Evolutionary conservation across 345 rosid genomes (phyloP).

Genomic region (Angophora floribunda): DNA sequence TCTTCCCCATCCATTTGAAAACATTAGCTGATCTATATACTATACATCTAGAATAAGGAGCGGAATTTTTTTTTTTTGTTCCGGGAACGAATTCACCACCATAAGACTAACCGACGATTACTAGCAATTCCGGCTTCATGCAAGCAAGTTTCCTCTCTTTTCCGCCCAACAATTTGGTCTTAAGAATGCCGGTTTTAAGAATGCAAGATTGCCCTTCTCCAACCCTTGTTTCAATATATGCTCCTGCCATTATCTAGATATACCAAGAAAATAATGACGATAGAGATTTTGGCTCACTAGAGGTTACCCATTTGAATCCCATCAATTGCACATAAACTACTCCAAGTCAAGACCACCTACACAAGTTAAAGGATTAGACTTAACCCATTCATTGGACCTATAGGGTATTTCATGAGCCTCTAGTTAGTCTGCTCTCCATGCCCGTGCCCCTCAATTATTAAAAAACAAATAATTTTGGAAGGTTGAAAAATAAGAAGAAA

Average conservation of each 20-base stretch:
- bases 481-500: not conserved
- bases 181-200: too few species aligned
- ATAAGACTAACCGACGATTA: too few species aligned
- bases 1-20: not conserved
- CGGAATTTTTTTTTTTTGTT: accelerated
- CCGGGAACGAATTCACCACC: too few species aligned
- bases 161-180: too few species aligned
- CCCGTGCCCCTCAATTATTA: not conserved
- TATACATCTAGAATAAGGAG: not conserved
- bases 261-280: too few species aligned
- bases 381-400: not conserved
- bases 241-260: too few species aligned
- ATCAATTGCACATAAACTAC: not conserved
- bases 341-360: not conserved
- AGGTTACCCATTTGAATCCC: not conserved
- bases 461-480: not conserved
- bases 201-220: too few species aligned
- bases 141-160: too few species aligned
- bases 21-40: not conserved
- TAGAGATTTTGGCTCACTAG: not conserved
- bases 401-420: not conserved
- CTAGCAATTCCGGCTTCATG: too few species aligned
- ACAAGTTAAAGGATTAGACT: not conserved
- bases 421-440: accelerated
- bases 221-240: too few species aligned